A percentile compares a stretch with the other conserved stretches of the same genome.
Evolutionary conservation across 768 basidiomycete genomes (phyloP).

Genomic region (Calocera viscosa): DNA sequence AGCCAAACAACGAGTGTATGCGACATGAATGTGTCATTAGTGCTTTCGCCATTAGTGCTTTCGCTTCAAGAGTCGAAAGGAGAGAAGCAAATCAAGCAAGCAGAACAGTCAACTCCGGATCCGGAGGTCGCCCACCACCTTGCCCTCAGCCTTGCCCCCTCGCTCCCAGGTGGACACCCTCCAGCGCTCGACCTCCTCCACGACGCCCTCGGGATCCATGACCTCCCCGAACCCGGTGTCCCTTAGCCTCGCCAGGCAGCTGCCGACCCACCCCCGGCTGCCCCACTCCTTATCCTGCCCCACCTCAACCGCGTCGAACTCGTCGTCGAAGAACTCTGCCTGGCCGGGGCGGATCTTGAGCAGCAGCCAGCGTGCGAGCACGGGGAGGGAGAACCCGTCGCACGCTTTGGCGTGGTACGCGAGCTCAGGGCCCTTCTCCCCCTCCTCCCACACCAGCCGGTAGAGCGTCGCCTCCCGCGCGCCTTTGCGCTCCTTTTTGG

Average conservation of each 20-base stretch:
- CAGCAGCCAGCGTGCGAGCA: background rate
- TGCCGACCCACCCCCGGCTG: background rate
- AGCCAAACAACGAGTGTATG: too few species aligned
- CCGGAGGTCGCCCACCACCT: background rate
- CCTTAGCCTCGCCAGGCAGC: background rate
- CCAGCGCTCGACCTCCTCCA: background rate
- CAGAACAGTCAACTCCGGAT: background rate
- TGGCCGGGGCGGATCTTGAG: slow-evolving; percentile 1
- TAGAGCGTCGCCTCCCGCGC: background rate
- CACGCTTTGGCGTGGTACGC: background rate
- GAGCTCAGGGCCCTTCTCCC: background rate
- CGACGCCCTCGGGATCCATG: background rate
- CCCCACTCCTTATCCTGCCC: slow-evolving; percentile 1
- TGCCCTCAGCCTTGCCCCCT: background rate
- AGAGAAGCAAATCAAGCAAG: background rate
- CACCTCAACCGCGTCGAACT: background rate
- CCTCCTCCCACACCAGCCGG: background rate
- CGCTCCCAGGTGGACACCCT: background rate
- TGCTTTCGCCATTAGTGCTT: too few species aligned
- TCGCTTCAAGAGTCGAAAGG: too few species aligned
- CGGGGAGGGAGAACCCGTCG: background rate
- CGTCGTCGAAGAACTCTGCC: slow-evolving; percentile 6
- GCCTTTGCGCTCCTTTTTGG: background rate
- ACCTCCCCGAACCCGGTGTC: background rate
- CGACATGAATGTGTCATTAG: too few species aligned